Evolutionary conservation across 352 stramenopile genomes (phyloP).

Genomic region (Bremia lactucae): DNA sequence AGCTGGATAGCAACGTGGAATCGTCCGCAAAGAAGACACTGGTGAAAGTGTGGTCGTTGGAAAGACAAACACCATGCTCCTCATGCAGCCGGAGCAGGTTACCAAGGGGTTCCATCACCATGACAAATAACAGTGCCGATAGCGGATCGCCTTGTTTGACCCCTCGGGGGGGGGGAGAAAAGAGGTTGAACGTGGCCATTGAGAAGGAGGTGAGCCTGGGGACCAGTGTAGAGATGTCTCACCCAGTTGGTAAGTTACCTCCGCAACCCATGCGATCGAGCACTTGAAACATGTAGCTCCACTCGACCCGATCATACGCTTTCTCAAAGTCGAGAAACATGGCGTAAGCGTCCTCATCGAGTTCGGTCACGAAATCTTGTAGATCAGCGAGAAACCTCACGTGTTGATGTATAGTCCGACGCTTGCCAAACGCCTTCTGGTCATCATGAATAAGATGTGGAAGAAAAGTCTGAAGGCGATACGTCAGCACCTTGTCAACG

Average conservation of each 20-base stretch:
- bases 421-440: neutral
- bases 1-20: neutral
- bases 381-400: too few species aligned
- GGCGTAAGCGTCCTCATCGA: too few species aligned
- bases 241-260: neutral
- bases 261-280: neutral
- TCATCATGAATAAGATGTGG: neutral
- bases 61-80: neutral
- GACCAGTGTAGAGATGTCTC: neutral
- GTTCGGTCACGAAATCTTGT: too few species aligned
- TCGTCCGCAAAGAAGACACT: neutral
- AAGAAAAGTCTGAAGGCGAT: neutral
- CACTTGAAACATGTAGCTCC: neutral
- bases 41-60: neutral
- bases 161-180: too few species aligned
- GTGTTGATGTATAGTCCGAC: neutral
- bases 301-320: too few species aligned
- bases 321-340: too few species aligned
- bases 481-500: neutral
- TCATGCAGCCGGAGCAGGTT: neutral
- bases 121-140: neutral
- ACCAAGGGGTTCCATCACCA: neutral
- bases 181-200: neutral
- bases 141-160: neutral
- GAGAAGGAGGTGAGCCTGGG: neutral